Conservation (phyloP, 441 rosid genomes). For the Rhodomyrtus psidioides region DNA sequence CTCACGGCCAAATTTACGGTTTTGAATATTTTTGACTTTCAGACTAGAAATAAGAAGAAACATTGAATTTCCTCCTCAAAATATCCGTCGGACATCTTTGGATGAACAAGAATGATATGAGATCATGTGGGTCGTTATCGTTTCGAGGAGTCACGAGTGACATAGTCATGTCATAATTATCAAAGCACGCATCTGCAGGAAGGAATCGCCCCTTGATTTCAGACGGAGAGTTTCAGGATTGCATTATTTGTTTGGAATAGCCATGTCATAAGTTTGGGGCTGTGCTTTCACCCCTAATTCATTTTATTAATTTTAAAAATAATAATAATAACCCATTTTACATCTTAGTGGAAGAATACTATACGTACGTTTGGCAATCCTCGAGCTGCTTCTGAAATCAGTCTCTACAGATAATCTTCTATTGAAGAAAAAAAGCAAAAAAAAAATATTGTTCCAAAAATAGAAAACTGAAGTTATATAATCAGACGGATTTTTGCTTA, state of each 20-base stretch:
- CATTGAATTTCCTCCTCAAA: background rate
- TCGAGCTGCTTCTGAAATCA: background rate
- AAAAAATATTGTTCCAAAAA: background rate
- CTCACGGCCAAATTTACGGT: background rate
- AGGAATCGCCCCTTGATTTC: slow-evolving; percentile 44
- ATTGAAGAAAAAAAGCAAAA: background rate
- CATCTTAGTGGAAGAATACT: background rate
- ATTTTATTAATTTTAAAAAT: too few relatives aligned
- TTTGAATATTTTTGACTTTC: background rate
- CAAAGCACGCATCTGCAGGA: background rate
- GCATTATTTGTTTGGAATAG: background rate
- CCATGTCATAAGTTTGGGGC: background rate
- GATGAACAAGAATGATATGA: background rate
- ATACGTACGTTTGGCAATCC: background rate
- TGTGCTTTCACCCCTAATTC: background rate
- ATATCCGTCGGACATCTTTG: background rate
- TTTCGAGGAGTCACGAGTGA: slow-evolving; percentile 35
- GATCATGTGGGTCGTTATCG: background rate
- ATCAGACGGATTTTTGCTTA: too few relatives aligned
- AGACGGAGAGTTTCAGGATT: slow-evolving; percentile 1
- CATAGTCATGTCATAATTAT: background rate
- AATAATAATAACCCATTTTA: too few relatives aligned
- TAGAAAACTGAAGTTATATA: too few relatives aligned
- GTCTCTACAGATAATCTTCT: background rate
- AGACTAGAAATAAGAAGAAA: background rate